These are phyloP conservation scores for Solanum hybrid DNA, from an alignment of 305 asterid species.

Conservation along the genomic window DNA sequence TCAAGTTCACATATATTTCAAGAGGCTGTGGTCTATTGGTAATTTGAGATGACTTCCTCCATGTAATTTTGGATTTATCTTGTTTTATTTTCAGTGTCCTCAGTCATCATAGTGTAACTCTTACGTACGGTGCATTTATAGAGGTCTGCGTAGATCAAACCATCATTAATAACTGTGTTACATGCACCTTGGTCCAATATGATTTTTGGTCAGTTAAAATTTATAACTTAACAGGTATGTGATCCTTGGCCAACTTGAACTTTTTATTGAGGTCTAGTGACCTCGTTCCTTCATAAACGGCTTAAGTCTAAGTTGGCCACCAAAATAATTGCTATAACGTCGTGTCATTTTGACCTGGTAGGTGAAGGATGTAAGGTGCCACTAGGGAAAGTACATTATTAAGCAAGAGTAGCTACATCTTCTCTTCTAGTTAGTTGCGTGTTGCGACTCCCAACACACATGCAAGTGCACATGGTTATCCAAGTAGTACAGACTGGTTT, in stretches of 20 bases:
- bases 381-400: neutral
- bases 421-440: neutral
- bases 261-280: neutral
- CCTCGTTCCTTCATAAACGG: neutral
- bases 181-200: neutral
- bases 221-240: neutral
- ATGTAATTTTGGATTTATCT: neutral
- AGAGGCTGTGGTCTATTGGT: neutral
- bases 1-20: neutral
- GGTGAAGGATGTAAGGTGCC: neutral
- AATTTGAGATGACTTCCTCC: neutral
- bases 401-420: neutral
- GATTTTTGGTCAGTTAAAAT: neutral
- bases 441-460: neutral
- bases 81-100: neutral
- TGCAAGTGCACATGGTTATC: neutral
- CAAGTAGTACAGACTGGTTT: neutral
- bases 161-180: neutral
- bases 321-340: neutral
- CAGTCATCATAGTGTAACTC: neutral
- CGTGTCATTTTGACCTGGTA: neutral
- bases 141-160: neutral
- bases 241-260: neutral
- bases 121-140: neutral
- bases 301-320: neutral